Evolutionary conservation across 441 rosid species (phyloP).

Genomic region (Pelargonium myrrhifolium): DNA sequence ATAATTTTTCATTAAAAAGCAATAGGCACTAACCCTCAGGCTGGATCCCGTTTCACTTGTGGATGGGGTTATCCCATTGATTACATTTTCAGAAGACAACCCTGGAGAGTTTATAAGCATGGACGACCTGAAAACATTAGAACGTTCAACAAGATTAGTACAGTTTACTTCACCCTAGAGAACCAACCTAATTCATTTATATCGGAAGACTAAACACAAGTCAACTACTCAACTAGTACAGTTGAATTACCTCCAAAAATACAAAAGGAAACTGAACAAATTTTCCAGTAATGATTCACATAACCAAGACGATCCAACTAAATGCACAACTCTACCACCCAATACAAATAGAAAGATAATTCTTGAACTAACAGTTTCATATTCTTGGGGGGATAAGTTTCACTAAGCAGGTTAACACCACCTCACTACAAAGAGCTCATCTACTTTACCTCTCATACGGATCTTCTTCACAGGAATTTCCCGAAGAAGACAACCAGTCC

Average conservation of each 20-base stretch:
- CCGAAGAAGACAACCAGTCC: constrained; percentile 83
- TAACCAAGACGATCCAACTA: neutral
- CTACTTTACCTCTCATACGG: constrained; percentile 58
- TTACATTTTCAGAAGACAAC: constrained; percentile 56
- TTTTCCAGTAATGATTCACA: no score
- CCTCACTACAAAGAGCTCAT: neutral
- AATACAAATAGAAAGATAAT: neutral
- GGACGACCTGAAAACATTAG: constrained; percentile 45
- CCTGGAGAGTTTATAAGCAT: constrained; percentile 44
- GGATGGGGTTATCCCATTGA: constrained; percentile 56
- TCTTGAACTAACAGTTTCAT: neutral
- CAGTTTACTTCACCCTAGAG: neutral
- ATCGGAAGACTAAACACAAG: neutral
- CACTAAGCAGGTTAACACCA: neutral
- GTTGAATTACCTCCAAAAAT: neutral
- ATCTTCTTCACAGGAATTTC: constrained; percentile 66
- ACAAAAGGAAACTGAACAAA: neutral
- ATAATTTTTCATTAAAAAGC: neutral
- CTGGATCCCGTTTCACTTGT: constrained; percentile 54
- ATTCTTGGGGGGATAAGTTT: no score
- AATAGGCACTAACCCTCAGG: constrained; percentile 48
- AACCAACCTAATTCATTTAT: no score
- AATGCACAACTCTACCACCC: neutral
- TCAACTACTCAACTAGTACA: no score
- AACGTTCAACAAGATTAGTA: constrained; percentile 4